These are phyloP conservation scores for Blepharisma undulans DNA, from an alignment of 169 alveolate species.

Conservation along the genomic window DNA sequence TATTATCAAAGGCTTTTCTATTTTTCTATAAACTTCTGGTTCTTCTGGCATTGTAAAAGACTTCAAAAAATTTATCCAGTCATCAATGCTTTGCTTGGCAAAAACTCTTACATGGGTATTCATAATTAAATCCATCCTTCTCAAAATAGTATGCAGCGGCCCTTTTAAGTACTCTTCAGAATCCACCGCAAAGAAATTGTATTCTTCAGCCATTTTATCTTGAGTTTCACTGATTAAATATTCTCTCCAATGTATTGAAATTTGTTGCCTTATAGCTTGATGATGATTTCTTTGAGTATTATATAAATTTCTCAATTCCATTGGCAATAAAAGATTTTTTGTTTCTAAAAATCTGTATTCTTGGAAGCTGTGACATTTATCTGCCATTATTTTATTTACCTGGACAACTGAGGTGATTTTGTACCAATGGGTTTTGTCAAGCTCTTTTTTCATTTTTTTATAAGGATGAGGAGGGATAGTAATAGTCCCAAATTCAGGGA, in stretches of 20 bases:
- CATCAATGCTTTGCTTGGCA: constrained; percentile 54
- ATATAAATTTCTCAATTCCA: constrained; percentile 44
- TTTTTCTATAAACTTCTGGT: background rate
- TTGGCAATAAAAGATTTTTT: constrained; percentile 44
- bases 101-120: constrained; percentile 62
- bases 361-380: constrained; percentile 52
- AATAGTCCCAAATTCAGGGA: constrained; percentile 60
- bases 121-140: constrained; percentile 56
- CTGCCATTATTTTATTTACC: constrained; percentile 52
- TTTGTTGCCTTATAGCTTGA: constrained; percentile 50
- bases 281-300: constrained; percentile 53
- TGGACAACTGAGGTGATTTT: constrained; percentile 50
- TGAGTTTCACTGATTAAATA: constrained; percentile 61
- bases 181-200: constrained; percentile 58
- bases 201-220: constrained; percentile 56
- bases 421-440: constrained; percentile 52
- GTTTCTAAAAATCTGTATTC: constrained; percentile 54
- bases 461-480: constrained; percentile 45
- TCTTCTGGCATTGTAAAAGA: constrained; percentile 51
- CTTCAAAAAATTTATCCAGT: constrained; percentile 64
- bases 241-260: constrained; percentile 69
- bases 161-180: constrained; percentile 42
- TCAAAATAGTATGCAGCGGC: constrained; percentile 50
- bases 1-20: constrained; percentile 32
- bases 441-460: constrained; percentile 11